Evolutionary conservation across 805 yeast genomes (phyloP).

Genomic region (Kodamaea leandrae): DNA sequence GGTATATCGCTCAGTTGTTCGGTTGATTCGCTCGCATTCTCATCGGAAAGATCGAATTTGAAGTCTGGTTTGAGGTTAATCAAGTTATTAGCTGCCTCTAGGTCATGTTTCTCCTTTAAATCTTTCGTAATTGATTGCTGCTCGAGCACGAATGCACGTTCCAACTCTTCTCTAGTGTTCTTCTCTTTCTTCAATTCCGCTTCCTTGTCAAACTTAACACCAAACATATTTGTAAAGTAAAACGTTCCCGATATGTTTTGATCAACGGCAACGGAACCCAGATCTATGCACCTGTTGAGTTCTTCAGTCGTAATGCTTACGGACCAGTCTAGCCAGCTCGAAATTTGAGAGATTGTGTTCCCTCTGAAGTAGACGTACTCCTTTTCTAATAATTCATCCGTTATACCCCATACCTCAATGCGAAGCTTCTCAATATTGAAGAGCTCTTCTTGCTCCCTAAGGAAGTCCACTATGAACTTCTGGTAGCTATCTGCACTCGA

Average conservation of each 20-base stretch:
- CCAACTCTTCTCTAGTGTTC: constrained; percentile 10
- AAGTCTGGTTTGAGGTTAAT: constrained; percentile 12
- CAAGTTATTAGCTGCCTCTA: constrained; percentile 12
- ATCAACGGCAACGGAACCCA: constrained; percentile 62
- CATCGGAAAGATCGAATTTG: constrained; percentile 6
- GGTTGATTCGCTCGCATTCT: not conserved
- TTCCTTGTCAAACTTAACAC: constrained; percentile 11
- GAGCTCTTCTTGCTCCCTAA: constrained; percentile 22
- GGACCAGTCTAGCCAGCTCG: constrained; percentile 60
- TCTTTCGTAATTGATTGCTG: constrained; percentile 17
- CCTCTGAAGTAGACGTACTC: constrained; percentile 29
- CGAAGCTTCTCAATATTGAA: constrained; percentile 25
- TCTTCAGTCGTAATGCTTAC: constrained; percentile 64
- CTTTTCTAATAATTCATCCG: constrained; percentile 20
- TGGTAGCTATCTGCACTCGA: constrained; percentile 25
- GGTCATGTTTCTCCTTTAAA: constrained; percentile 7
- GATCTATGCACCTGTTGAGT: constrained; percentile 53
- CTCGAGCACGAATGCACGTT: constrained; percentile 16
- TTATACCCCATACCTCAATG: constrained; percentile 18
- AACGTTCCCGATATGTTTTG: constrained; percentile 64
- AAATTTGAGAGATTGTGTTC: constrained; percentile 40
- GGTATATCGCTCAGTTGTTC: not conserved
- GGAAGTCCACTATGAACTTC: constrained; percentile 23
- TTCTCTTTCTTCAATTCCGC: constrained; percentile 5
- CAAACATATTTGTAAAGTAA: constrained; percentile 52